Evolutionary conservation across 1,284 basidiomycete species (phyloP), one percentile per base, ranked within the genome.

Genomic region (Jaminaea rosea): DNA sequence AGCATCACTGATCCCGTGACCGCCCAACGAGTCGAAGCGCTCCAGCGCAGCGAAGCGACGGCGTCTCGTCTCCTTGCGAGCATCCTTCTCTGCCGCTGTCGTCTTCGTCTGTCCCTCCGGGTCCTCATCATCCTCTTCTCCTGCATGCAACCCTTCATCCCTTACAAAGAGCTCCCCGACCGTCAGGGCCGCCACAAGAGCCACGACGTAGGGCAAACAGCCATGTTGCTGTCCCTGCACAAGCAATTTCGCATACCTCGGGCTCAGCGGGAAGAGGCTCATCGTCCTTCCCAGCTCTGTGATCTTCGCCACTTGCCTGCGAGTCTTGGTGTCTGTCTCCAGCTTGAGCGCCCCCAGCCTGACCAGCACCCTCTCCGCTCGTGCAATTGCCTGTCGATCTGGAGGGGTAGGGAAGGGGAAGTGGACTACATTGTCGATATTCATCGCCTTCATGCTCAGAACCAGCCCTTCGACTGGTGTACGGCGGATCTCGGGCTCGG

Each of bases 401-500:
- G 94, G 94, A 8, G 93, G 85, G 0, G 94, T 97, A 0, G 94
- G 94, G 77, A 98, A 98, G 9, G 94, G 94, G 74, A 99, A 99
- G 76, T 97, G 96, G 65, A 88, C 80, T 21, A 98, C 90, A 0
- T 88, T 81, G 68, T 97, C 92, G 56, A 99, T 92, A 71, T 96
- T 90, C 92, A 99, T 97, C 72, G 84, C 85, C 79, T 99, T 98
- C 94, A 99, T 98, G 76, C 96, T 90, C 29, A 98, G 79, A 10
- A 98, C 89, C 23, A 98, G 84, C 0, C 92, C 92, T 67, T 98
- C 94, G 65, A 98, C 93, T 0, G 94, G 93, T 78, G 89, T 92
- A 26, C 93, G 85, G 41, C 92, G 79, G 57, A 98, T 94, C 75
- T 99, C 94, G 1, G 94, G 93, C 55, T 83, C 78, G 0, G 88